Conservation (phyloP, 306 rosid species). For the Mucuna pruriens region DNA sequence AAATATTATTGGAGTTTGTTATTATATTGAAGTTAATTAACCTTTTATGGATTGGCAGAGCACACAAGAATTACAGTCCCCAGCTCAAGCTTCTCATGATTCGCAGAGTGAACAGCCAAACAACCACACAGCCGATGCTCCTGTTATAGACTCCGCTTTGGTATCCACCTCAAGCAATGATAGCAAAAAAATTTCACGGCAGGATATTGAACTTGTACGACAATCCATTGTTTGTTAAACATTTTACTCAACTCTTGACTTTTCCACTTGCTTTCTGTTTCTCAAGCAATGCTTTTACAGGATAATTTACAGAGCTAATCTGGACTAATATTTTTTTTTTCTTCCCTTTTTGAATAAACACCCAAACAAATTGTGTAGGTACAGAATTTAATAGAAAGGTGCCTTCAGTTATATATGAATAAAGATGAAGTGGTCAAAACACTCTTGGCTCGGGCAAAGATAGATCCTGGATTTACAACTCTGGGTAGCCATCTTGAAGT, state of each 20-base stretch:
- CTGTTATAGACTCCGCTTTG: slow-evolving; percentile 65
- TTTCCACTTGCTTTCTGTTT: slow-evolving; percentile 2
- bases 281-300: background rate
- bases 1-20: background rate
- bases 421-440: slow-evolving; percentile 90
- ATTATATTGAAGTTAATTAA: slow-evolving; percentile 9
- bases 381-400: slow-evolving; percentile 83
- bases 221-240: background rate
- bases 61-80: slow-evolving; percentile 60
- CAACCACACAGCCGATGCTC: slow-evolving; percentile 63
- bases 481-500: slow-evolving; percentile 58
- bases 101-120: slow-evolving; percentile 62
- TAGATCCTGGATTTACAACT: slow-evolving; percentile 88
- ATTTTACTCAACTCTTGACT: background rate
- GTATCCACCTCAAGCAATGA: slow-evolving; percentile 71
- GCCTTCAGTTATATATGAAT: slow-evolving; percentile 81
- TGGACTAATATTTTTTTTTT: slow-evolving; percentile 7
- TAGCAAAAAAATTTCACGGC: slow-evolving; percentile 71
- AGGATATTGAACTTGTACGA: slow-evolving; percentile 83
- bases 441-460: slow-evolving; percentile 82
- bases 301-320: slow-evolving; percentile 26
- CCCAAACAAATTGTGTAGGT: slow-evolving; percentile 59
- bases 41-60: slow-evolving; percentile 47
- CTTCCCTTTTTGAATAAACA: slow-evolving; percentile 18
- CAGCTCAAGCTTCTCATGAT: slow-evolving; percentile 65